These are phyloP conservation scores for Colletotrichum tamarilloi DNA, from an alignment of 2,329 filamentous ascomycete species.

Conservation along the genomic window DNA sequence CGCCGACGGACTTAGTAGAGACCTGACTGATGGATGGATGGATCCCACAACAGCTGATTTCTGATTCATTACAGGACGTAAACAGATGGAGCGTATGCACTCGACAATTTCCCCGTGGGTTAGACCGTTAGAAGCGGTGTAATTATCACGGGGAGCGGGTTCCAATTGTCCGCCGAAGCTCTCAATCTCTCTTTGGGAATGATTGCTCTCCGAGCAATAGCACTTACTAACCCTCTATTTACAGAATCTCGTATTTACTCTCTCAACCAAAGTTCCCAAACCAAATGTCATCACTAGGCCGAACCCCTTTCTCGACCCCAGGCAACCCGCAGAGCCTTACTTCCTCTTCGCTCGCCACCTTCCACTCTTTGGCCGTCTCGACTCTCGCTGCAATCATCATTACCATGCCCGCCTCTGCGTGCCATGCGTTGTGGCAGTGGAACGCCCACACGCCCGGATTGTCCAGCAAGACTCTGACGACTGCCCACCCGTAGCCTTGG, in stretches of 20 bases:
- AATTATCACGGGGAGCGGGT: not conserved
- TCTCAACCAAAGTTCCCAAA: slow-evolving; percentile 43
- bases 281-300: slow-evolving; percentile 50
- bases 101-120: not conserved
- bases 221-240: not conserved
- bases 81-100: not conserved
- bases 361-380: slow-evolving; percentile 41
- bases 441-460: slow-evolving; percentile 69
- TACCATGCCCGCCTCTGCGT: slow-evolving; percentile 66
- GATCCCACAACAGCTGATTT: not conserved
- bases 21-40: not conserved
- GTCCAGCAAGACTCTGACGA: slow-evolving; percentile 66
- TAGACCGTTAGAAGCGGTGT: not conserved
- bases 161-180: not conserved
- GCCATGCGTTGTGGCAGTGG: slow-evolving; percentile 70
- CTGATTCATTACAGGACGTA: not conserved
- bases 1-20: not conserved
- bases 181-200: not conserved
- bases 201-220: not conserved
- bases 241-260: not conserved
- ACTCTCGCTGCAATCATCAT: slow-evolving; percentile 65
- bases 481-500: slow-evolving; percentile 64
- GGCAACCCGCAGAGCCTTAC: slow-evolving; percentile 42
- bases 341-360: slow-evolving; percentile 36
- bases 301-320: slow-evolving; percentile 45